Conservation (phyloP, 2,329 filamentous ascomycete genomes). For the Blastomyces gilchristii region DNA sequence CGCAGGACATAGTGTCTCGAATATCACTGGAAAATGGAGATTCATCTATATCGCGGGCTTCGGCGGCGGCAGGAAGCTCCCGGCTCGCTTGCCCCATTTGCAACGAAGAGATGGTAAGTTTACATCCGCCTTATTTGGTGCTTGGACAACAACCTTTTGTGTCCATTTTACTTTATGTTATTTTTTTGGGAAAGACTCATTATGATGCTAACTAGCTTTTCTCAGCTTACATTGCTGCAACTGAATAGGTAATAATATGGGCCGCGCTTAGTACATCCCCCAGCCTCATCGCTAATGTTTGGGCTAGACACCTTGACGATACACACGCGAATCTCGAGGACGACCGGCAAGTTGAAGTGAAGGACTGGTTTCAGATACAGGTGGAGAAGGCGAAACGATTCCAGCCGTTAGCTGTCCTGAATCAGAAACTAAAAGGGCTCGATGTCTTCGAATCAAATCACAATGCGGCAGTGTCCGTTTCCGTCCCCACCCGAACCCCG, state of each 20-base stretch:
- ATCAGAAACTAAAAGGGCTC: conserved; percentile 84
- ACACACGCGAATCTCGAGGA: conserved; percentile 81
- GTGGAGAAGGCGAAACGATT: conserved; percentile 89
- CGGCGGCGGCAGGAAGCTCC: conserved; percentile 44
- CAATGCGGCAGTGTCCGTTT: conserved; percentile 36
- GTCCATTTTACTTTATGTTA: background rate
- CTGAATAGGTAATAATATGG: conserved; percentile 56
- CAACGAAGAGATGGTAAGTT: conserved; percentile 83
- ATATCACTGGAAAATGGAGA: conserved; percentile 59
- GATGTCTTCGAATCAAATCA: conserved; percentile 94
- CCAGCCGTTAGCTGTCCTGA: conserved; percentile 79
- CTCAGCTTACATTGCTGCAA: conserved; percentile 77
- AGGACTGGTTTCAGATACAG: conserved; percentile 93
- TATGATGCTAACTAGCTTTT: conserved; percentile 15
- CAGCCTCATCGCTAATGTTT: conserved; percentile 9
- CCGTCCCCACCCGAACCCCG: conserved; percentile 25
- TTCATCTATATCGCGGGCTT: conserved; percentile 34
- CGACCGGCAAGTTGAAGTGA: conserved; percentile 83
- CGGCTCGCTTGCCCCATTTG: conserved; percentile 93
- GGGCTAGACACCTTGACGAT: conserved; percentile 66
- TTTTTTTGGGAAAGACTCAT: background rate
- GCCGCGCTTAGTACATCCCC: conserved; percentile 17
- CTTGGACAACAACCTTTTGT: background rate
- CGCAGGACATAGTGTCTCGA: conserved; percentile 70
- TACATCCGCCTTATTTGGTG: background rate